Evolutionary conservation across 2,329 filamentous ascomycete genomes (phyloP), one percentile per base, ranked within the genome.

Genomic region (Ophiognomonia clavigignenti-juglandacearum): DNA sequence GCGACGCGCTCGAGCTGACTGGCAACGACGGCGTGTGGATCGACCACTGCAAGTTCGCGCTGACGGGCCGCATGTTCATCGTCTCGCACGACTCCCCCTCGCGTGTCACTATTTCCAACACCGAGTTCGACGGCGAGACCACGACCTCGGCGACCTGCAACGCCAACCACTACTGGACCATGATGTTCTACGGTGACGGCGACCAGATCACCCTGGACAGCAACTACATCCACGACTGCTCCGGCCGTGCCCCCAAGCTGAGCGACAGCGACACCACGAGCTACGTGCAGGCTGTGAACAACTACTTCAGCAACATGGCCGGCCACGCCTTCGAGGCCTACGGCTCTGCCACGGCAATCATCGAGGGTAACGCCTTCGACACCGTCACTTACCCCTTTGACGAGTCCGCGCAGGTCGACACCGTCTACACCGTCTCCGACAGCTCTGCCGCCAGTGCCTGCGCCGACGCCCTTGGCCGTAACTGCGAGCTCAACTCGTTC

Each of bases 221-320:
- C 55, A 82, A 82, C 71, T 80, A 80, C 67, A 67, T 82, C 59
- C 74, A 80, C 70, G 68, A 78, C 62, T 74, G 72, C 43, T 73
- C 69, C 16, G 78, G 78, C 49, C 76, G 78, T 45, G 65, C 67
- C 10, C 79, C 78, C 56, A 80, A 82, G 67, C 66, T 82, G 19
- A 69, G 69, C 18, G 60, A 60, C 32, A 63, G 66, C 45, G 75
- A 74, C 61, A 77, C 76, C 41, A 69, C 79, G 41, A 54, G 56
- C 42, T 65, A 69, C 20, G 61, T 82, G 46, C 79, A 82, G 61
- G 74, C 74, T 35, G 74, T 79, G 60, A 82, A 81, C 74, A 82
- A 82, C 71, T 78, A 75, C 71, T 81, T 70, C 66, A 69, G 75
- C 59, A 67, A 72, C 57, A 75, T 72, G 62, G 59, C 63, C 22